A percentile compares a stretch with the other conserved stretches of the same genome.
Evolutionary conservation across 78 protist species (phyloP).

Genomic region (Tieghemostelium lacteum): DNA sequence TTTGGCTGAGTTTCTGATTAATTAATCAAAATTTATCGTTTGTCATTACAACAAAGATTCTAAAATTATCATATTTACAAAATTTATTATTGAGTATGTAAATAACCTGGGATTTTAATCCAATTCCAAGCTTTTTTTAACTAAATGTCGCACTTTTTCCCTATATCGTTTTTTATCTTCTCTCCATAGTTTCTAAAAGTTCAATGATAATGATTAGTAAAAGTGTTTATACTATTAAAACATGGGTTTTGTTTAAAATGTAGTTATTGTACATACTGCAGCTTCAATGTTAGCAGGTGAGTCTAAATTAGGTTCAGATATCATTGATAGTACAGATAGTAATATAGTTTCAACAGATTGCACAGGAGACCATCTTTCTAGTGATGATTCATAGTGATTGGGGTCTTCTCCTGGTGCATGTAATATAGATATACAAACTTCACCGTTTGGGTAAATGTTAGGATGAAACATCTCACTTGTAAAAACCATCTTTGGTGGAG

Average conservation of each 20-base stretch:
- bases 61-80: too few relatives aligned
- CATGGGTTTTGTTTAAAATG: too few relatives aligned
- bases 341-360: constrained; percentile 92
- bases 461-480: constrained; percentile 86
- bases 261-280: constrained; percentile 69
- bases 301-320: constrained; percentile 88
- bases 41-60: too few relatives aligned
- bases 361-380: constrained; percentile 95
- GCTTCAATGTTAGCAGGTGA: constrained; percentile 96
- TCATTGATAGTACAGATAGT: constrained; percentile 92
- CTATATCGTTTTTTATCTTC: constrained; percentile 73
- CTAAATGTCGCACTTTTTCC: constrained; percentile 64
- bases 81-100: not conserved
- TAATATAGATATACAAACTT: constrained; percentile 96
- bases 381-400: constrained; percentile 86
- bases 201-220: not conserved
- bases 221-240: not conserved
- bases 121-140: constrained; percentile 69
- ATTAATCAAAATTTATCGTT: too few relatives aligned
- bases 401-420: constrained; percentile 96
- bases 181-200: constrained; percentile 81
- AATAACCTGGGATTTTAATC: not conserved
- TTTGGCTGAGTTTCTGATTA: too few relatives aligned
- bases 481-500: constrained; percentile 94
- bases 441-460: constrained; percentile 91